Percentiles rank a stretch among this genome's conserved stretches.
Evolutionary conservation across 164 flowering plant genomes (phyloP).

Genomic region (Euptelea pleiosperma): DNA sequence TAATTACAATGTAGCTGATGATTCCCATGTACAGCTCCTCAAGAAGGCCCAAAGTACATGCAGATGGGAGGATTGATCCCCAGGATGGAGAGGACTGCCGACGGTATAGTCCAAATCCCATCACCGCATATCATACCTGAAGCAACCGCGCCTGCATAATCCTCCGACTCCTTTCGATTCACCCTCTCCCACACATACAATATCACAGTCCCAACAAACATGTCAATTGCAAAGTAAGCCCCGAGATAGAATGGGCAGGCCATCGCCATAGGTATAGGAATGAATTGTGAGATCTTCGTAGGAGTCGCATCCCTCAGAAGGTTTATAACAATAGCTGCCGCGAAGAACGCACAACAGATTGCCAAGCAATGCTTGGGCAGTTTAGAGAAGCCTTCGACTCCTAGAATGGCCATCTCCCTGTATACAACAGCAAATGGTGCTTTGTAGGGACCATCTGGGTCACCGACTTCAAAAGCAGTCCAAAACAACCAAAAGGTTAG

Average conservation of each 20-base stretch:
- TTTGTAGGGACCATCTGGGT: constrained; percentile 88
- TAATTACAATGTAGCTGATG: too few species aligned
- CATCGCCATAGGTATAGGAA: constrained; percentile 99
- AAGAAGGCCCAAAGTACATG: constrained; percentile 85
- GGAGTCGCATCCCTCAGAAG: constrained; percentile 72
- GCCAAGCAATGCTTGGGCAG: constrained; percentile 87
- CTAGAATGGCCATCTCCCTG: constrained; percentile 93
- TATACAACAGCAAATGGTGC: constrained; percentile 91
- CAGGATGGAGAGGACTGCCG: constrained; percentile 85
- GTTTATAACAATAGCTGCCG: constrained; percentile 69
- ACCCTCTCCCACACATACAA: constrained; percentile 82
- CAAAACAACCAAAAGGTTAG: constrained; percentile 95
- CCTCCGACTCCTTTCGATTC: constrained; percentile 67
- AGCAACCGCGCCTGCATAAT: constrained; percentile 88
- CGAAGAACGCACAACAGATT: constrained; percentile 72
- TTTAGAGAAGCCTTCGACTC: constrained; percentile 93
- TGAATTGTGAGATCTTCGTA: constrained; percentile 45
- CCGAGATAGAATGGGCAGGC: constrained; percentile 93
- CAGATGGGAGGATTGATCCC: constrained; percentile 91
- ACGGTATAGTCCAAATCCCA: constrained; percentile 96
- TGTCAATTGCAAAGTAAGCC: constrained; percentile 94
- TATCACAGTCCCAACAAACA: constrained; percentile 90
- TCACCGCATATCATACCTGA: constrained; percentile 96
- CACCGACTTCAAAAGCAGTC: constrained; percentile 88
- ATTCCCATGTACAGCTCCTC: too few species aligned